Percentiles rank a stretch among this genome's conserved stretches.
Evolutionary conservation across 2,329 filamentous ascomycete species (phyloP).

Genomic region (Diplodia intermedia): DNA sequence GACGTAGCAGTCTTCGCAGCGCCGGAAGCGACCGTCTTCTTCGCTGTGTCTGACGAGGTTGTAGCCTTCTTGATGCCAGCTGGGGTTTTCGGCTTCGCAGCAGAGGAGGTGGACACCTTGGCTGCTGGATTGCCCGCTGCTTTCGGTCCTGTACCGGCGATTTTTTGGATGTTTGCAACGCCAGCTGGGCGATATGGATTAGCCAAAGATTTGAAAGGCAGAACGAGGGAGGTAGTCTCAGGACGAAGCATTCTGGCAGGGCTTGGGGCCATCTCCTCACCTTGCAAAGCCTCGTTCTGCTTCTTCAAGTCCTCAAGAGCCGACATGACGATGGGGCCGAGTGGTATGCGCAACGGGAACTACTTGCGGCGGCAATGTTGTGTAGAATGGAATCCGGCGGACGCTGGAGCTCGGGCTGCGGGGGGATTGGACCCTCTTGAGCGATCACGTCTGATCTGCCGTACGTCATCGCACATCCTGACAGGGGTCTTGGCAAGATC

Average conservation of each 20-base stretch:
- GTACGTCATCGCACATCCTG: constrained; percentile 26
- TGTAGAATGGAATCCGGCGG: neutral
- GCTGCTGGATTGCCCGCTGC: constrained; percentile 35
- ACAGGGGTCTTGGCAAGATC: constrained; percentile 27
- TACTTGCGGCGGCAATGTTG: neutral
- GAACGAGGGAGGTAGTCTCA: neutral
- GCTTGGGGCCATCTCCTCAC: constrained; percentile 40
- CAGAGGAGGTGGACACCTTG: neutral
- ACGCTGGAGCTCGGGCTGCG: neutral
- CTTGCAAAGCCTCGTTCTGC: constrained; percentile 51
- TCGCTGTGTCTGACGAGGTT: neutral
- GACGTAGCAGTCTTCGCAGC: constrained; percentile 15
- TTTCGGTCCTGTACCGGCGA: constrained; percentile 36
- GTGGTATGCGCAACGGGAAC: neutral
- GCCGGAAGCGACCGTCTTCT: constrained; percentile 7
- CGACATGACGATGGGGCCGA: constrained; percentile 31
- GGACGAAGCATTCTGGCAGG: neutral
- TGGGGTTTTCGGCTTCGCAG: constrained; percentile 26
- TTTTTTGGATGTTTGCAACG: constrained; percentile 41
- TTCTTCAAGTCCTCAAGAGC: constrained; percentile 49
- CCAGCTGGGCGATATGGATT: constrained; percentile 38
- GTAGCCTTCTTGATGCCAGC: constrained; percentile 39
- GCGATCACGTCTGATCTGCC: constrained; percentile 10
- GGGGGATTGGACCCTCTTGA: constrained; percentile 23
- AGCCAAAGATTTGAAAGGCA: neutral